Base-by-base conservation (phyloP, 1,284 basidiomycete species). In the Phellopilus nigrolimitatus region DNA sequence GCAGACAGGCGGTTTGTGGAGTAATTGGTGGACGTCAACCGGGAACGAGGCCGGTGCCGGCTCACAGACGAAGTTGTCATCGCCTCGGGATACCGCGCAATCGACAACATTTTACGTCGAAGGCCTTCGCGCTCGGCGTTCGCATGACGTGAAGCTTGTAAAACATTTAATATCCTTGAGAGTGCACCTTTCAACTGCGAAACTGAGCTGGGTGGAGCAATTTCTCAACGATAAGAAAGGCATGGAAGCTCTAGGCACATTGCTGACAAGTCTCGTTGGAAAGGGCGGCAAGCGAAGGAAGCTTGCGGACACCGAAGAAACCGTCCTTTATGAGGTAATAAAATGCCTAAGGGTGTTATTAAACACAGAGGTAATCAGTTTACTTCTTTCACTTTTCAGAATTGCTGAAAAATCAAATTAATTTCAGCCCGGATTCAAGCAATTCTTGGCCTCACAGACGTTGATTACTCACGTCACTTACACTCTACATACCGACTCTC, bases 81-180 rank as follows among this genome's bases (percentile, higher is more conserved):
- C 51, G 57, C 63, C 58, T 42, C 71, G 68, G 58, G 74, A 74
- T 58, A 68, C 67, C 47, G 67, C 59, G 45, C 74, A 72, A 61
- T 72, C 75, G 1, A 72, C 83, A 31, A 73, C 71, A 64, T 80
- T 72, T 67, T 88, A 84, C 62, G 78, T 82, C 31, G 77, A 82
- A 49, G 69, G 71, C 10, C 69, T 89, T 49, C 75, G 74, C 51
- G 71, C 64, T 17, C 71, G 70, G 40, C 83, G 75, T 60, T 61
- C 73, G 3, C 67, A 71, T 9, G 81, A 85, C 57, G 68, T 76
- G 42, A 81, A 79, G 58, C 73, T 92, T 19, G 75, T 80, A 54
- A 93, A 90, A 62, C 83, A 89, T 59, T 71, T 95, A 1, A 86
- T 93, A 37, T 83, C 85, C 1, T 70, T 97, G n/a, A 81, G 92